These are phyloP conservation scores for Xylaria scruposa DNA, from an alignment of 495 filamentous ascomycete species.

Conservation along the genomic window DNA sequence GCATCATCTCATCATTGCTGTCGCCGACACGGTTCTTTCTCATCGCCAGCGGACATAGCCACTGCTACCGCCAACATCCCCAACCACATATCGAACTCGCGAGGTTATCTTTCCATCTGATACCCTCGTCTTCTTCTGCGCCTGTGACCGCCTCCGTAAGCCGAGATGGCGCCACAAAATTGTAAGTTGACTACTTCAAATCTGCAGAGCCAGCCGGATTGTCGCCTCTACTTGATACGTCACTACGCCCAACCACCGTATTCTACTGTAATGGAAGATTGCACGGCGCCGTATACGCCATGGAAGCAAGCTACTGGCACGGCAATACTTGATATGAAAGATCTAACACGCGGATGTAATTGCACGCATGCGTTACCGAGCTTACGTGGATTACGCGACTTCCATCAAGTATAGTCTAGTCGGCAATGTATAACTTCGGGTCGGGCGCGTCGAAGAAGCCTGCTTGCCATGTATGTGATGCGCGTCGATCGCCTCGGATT, in stretches of 20 bases:
- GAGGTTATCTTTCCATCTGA: neutral
- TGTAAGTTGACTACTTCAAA: constrained; percentile 32
- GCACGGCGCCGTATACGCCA: neutral
- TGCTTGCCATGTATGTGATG: neutral
- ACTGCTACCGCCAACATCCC: neutral
- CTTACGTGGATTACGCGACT: neutral
- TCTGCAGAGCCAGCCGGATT: constrained; percentile 2
- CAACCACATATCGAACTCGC: neutral
- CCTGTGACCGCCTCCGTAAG: neutral
- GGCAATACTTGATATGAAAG: neutral
- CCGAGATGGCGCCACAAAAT: constrained; percentile 40
- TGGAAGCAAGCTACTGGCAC: neutral
- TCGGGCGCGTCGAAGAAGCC: neutral
- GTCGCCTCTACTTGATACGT: neutral
- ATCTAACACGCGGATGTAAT: neutral
- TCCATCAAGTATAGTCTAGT: neutral
- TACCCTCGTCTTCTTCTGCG: neutral
- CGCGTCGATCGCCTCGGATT: neutral
- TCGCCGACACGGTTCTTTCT: neutral
- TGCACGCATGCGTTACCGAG: neutral
- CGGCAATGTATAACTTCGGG: neutral
- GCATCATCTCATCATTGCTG: neutral
- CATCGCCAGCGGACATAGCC: neutral
- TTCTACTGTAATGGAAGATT: neutral
- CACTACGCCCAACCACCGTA: neutral